Percentiles rank a stretch among this genome's conserved stretches.
phyloP scores from a whole-genome alignment of 2,329 filamentous ascomycete species.

The Mycosphaerella arachidis region DNA sequence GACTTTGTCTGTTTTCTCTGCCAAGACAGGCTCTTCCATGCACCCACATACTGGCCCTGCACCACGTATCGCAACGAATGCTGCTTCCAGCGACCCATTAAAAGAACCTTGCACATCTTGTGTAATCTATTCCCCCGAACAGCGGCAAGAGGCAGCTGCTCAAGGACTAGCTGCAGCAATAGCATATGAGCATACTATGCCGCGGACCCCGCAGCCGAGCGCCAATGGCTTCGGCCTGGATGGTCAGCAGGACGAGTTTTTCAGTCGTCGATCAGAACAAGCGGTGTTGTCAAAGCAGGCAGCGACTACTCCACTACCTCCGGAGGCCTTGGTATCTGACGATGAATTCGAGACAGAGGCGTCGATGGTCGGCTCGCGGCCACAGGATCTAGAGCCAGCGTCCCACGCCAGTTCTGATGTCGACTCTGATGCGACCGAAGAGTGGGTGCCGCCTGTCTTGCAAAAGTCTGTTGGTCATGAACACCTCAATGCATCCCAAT shows the following conservation, averaged over 20 bases:
- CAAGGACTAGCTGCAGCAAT: neutral
- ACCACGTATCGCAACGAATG: neutral
- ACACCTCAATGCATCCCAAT: too few species aligned
- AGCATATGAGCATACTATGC: neutral
- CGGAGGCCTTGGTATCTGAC: neutral
- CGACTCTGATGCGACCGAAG: neutral
- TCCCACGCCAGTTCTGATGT: neutral
- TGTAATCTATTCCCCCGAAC: neutral
- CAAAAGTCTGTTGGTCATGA: neutral
- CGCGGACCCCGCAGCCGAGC: neutral
- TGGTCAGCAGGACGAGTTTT: neutral
- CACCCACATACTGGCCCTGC: neutral
- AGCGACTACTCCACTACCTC: neutral
- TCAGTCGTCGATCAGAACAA: neutral
- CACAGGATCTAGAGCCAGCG: neutral
- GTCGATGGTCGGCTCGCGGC: neutral
- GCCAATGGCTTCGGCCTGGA: neutral
- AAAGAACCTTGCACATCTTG: neutral
- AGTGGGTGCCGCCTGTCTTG: neutral
- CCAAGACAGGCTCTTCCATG: neutral
- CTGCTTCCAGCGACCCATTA: neutral
- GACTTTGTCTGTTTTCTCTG: neutral
- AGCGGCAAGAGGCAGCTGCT: neutral
- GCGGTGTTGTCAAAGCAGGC: neutral
- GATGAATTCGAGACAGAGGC: neutral